Base-by-base conservation (phyloP, 2,329 filamentous ascomycete genomes). In the Neonectria neomacrospora region DNA sequence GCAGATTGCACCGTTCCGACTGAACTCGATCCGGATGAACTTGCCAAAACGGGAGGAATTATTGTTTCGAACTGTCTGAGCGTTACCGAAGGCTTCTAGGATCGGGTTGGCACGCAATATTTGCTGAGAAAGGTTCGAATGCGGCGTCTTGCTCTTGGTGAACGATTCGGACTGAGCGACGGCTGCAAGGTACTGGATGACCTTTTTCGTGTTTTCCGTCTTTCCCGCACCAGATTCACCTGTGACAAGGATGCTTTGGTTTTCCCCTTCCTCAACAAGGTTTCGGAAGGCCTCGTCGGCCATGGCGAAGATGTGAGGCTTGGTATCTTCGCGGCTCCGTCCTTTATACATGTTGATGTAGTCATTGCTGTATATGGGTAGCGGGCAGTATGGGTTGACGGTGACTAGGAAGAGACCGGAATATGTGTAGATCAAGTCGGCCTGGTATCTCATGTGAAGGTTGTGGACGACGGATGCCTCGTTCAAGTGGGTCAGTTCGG, bases 281-380 rank as follows among this genome's bases (percentile, higher is more conserved):
- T 97, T 98, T 16, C 96, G 89, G 78, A 98, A 99, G 0, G 96
- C 96, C 75, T 96, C 91, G 76, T 99, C 96, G 12, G 96, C 95
- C 89, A 98, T 96, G 67, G 96, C 95, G 74, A 95, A 99, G 60
- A 99, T 97, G 76, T 99, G 96, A 9, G 96, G 96, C 73, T 96
- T 96, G 9, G 93, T 97, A 73, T 99, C 96, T 75, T 99, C 96
- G 68, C 95, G 85, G 71, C 86, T 94, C 61, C 93, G 88, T 6
- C 96, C 96, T 74, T 93, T 94, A 82, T 99, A 99, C 93, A 97
- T 97, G 75, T 97, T 96, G 82, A 99, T 88, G 80, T 97, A 98
- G 73, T 99, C 96, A 76, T 96, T 94, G 58, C 89, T 93, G 79
- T 99, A 99, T 64, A 99, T 99, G 3, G 96, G 93, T 10, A 99